These are phyloP conservation scores for Cadophora sp. DNA, from an alignment of 2,329 filamentous ascomycete species.

Conservation along the genomic window DNA sequence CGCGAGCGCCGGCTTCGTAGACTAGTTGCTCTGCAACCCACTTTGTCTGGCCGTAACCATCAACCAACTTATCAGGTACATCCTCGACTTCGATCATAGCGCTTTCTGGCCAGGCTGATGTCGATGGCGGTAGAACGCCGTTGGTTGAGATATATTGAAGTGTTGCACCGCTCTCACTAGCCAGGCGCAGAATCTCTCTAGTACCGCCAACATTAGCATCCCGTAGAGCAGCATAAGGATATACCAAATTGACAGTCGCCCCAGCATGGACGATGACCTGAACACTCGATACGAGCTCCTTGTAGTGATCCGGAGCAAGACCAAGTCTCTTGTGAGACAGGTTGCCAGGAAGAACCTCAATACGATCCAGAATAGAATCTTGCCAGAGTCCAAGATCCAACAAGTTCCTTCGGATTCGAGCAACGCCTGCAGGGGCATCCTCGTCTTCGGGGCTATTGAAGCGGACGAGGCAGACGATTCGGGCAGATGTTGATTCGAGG, in stretches of 20 bases:
- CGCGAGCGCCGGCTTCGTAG: conserved; percentile 77
- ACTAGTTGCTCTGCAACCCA: conserved; percentile 76
- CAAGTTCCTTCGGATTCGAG: conserved; percentile 75
- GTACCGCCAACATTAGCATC: conserved; percentile 82
- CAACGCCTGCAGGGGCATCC: conserved; percentile 70
- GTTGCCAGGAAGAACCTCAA: conserved; percentile 78
- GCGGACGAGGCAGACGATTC: conserved; percentile 72
- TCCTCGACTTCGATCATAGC: conserved; percentile 70
- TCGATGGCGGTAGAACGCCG: conserved; percentile 75
- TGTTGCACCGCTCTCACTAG: conserved; percentile 70
- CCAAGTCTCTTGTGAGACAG: conserved; percentile 73
- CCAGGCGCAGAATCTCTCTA: conserved; percentile 74
- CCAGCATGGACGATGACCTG: conserved; percentile 80
- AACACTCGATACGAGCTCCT: conserved; percentile 67
- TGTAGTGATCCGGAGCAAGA: conserved; percentile 68
- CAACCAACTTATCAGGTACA: conserved; percentile 74
- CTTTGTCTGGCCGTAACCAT: conserved; percentile 90
- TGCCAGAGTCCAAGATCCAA: conserved; percentile 81
- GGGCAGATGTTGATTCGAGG: conserved; percentile 62
- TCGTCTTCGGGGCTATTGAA: conserved; percentile 74
- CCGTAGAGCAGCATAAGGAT: conserved; percentile 79
- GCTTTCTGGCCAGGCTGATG: conserved; percentile 74
- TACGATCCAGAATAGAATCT: conserved; percentile 78
- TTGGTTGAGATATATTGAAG: conserved; percentile 83
- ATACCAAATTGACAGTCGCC: conserved; percentile 81